phyloP scores from a whole-genome alignment of 2,329 filamentous ascomycete genomes.

The Calonectria hawksworthii region DNA sequence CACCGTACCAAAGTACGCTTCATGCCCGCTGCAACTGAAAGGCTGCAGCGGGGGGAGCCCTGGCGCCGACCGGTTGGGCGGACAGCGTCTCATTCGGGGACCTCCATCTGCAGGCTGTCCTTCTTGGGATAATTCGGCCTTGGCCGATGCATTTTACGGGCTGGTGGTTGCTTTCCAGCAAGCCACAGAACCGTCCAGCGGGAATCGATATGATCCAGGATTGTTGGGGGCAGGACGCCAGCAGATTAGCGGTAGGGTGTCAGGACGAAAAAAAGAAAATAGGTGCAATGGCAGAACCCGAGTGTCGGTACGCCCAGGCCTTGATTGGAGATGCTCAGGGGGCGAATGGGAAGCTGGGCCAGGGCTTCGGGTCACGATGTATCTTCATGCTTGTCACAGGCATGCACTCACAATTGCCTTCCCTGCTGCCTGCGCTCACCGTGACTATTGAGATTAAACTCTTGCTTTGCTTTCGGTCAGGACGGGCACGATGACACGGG shows the following conservation, averaged over 20 bases:
- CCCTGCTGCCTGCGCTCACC: conserved; percentile 1
- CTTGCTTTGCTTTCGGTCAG: conserved; percentile 5
- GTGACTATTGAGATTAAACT: neutral
- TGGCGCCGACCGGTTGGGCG: conserved; percentile 26
- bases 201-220: conserved; percentile 33
- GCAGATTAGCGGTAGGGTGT: conserved; percentile 26
- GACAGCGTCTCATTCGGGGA: conserved; percentile 41
- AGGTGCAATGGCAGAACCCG: conserved; percentile 26
- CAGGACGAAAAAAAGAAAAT: conserved; percentile 11
- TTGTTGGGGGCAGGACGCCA: conserved; percentile 27
- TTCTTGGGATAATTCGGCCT: conserved; percentile 41
- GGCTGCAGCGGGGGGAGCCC: conserved; percentile 4
- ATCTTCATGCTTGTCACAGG: neutral
- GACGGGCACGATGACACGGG: conserved; percentile 7
- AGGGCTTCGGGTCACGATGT: conserved; percentile 21
- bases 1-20: conserved; percentile 13
- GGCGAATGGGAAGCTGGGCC: conserved; percentile 8
- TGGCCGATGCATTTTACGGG: conserved; percentile 41
- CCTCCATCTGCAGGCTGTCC: conserved; percentile 38
- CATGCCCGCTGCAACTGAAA: conserved; percentile 19
- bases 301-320: neutral
- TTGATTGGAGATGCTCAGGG: neutral
- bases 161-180: conserved; percentile 39
- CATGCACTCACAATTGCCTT: neutral
- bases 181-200: conserved; percentile 41